These are phyloP conservation scores for Paramecium octaurelia DNA, from an alignment of 73 alveolate species.

Conservation along the genomic window DNA sequence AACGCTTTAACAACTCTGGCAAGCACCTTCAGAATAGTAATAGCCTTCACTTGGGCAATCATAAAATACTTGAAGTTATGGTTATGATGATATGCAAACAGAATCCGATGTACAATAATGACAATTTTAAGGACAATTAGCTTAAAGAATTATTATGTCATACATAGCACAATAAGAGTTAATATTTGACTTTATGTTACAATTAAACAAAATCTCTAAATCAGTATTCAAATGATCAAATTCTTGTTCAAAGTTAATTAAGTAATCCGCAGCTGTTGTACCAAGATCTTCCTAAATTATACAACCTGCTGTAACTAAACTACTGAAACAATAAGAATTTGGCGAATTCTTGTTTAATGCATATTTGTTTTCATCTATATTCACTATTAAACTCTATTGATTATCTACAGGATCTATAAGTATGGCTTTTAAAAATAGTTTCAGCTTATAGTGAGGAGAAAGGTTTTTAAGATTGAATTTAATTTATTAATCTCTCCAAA, in stretches of 20 bases:
- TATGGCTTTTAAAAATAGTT: background rate
- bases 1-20: background rate
- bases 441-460: background rate
- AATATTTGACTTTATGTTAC: background rate
- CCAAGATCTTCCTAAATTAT: background rate
- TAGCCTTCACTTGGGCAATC: background rate
- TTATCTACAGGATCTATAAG: background rate
- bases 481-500: background rate
- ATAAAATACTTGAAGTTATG: background rate
- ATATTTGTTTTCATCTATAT: background rate
- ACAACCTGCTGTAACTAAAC: background rate
- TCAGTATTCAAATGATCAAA: no score
- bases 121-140: slow-evolving; percentile 24
- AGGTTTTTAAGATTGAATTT: background rate
- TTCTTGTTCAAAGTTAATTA: background rate
- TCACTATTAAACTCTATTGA: background rate
- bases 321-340: background rate
- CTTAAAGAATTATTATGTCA: background rate
- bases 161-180: background rate
- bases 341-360: background rate
- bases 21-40: background rate
- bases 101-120: background rate
- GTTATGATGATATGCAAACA: background rate
- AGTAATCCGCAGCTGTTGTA: background rate
- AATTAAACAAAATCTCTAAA: background rate